Evolutionary conservation across 768 basidiomycete genomes (phyloP).

Genomic region (Collybia sp.): DNA sequence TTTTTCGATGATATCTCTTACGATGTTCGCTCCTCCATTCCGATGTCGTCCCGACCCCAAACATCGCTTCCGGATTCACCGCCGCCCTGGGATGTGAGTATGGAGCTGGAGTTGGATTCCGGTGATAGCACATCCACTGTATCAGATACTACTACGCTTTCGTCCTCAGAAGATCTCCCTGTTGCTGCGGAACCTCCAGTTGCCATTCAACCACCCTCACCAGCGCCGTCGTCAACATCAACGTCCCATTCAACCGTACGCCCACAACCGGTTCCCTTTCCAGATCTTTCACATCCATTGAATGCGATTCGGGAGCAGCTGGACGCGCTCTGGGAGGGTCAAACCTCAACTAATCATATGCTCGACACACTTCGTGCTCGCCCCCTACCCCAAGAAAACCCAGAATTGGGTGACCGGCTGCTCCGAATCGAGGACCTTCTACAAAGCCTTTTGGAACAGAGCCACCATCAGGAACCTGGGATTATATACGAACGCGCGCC

Average conservation of each 20-base stretch:
- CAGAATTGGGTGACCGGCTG: constrained; percentile 35
- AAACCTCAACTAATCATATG: constrained; percentile 52
- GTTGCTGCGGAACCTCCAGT: constrained; percentile 28
- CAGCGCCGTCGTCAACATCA: constrained; percentile 31
- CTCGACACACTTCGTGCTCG: constrained; percentile 59
- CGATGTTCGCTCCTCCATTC: constrained; percentile 12
- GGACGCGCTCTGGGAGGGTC: constrained; percentile 56
- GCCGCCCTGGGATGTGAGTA: neutral
- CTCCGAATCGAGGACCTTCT: constrained; percentile 43
- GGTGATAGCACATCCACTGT: neutral
- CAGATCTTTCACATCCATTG: constrained; percentile 49
- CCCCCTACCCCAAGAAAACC: constrained; percentile 33
- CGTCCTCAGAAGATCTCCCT: constrained; percentile 16
- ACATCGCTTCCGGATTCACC: constrained; percentile 6
- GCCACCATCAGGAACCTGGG: constrained; percentile 19
- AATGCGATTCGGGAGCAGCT: constrained; percentile 56
- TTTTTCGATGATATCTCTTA: constrained; percentile 22
- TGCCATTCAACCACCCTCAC: constrained; percentile 28
- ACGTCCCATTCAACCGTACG: constrained; percentile 28
- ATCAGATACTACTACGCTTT: constrained; percentile 23
- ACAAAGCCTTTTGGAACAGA: constrained; percentile 31
- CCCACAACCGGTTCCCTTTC: constrained; percentile 23
- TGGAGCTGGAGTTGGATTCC: neutral
- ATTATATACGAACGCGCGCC: constrained; percentile 11
- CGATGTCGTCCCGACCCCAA: constrained; percentile 9